Evolutionary conservation across 352 stramenopile species (phyloP).

Genomic region (Phytophthora tubulina): DNA sequence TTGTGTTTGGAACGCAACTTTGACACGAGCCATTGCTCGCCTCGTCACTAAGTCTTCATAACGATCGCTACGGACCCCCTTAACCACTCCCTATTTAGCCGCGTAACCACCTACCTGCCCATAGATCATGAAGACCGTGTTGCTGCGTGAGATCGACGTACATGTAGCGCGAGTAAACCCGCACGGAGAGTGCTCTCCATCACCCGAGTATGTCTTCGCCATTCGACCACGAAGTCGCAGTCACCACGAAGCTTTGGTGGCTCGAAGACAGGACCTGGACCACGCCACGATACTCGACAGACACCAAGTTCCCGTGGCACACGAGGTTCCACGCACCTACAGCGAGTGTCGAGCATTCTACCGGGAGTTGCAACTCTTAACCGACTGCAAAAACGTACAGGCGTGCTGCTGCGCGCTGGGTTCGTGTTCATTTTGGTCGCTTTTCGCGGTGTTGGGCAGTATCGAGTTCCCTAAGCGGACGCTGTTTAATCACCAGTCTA

Average conservation of each 20-base stretch:
- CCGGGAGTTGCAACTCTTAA: slow-evolving; percentile 47
- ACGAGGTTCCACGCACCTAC: slow-evolving; percentile 64
- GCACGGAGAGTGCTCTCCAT: slow-evolving; percentile 16
- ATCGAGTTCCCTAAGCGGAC: slow-evolving; percentile 62
- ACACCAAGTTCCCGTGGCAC: slow-evolving; percentile 35
- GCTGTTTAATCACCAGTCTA: slow-evolving; percentile 60
- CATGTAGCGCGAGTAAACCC: slow-evolving; percentile 52
- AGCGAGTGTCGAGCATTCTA: slow-evolving; percentile 65
- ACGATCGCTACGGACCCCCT: slow-evolving; percentile 1
- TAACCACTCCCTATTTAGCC: slow-evolving; percentile 19
- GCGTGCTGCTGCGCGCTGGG: slow-evolving; percentile 62
- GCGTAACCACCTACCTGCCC: slow-evolving; percentile 13
- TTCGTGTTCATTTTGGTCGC: slow-evolving; percentile 71
- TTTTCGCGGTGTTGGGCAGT: slow-evolving; percentile 50
- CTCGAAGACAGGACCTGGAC: slow-evolving; percentile 43
- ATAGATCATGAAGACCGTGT: slow-evolving; percentile 45
- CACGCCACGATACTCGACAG: slow-evolving; percentile 21
- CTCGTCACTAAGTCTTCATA: neutral
- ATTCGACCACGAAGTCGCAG: slow-evolving; percentile 36
- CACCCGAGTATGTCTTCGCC: slow-evolving; percentile 63
- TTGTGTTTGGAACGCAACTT: no score
- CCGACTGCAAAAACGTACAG: slow-evolving; percentile 47
- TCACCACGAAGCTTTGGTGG: slow-evolving; percentile 7
- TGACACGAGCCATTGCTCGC: no score
- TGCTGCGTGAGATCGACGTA: slow-evolving; percentile 64